These are phyloP conservation scores for Aureobasidium sp. DNA, from an alignment of 2,329 filamentous ascomycete genomes.

Conservation along the genomic window DNA sequence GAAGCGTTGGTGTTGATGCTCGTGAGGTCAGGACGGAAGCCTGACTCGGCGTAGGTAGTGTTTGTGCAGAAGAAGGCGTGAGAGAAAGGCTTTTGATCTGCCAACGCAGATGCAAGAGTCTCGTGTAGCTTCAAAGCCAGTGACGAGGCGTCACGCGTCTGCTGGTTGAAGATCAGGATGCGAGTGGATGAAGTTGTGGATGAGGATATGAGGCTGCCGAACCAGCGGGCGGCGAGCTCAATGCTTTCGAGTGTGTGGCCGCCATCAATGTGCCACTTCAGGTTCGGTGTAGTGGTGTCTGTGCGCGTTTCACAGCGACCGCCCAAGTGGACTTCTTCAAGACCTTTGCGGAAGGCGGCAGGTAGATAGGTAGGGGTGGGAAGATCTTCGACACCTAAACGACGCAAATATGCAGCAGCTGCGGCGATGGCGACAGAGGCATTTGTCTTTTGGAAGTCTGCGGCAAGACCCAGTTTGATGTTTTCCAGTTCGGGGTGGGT, in stretches of 20 bases:
- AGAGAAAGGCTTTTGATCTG: constrained; percentile 48
- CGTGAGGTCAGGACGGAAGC: constrained; percentile 57
- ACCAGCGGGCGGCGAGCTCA: constrained; percentile 69
- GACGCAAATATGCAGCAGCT: constrained; percentile 51
- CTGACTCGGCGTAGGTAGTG: constrained; percentile 53
- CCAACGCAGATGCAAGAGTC: constrained; percentile 41
- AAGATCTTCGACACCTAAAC: constrained; percentile 35
- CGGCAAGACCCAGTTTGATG: constrained; percentile 52
- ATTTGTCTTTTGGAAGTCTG: constrained; percentile 57
- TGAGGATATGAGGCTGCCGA: constrained; percentile 42
- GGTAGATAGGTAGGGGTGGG: constrained; percentile 46
- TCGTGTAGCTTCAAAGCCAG: constrained; percentile 58
- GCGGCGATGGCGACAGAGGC: constrained; percentile 54
- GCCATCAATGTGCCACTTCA: constrained; percentile 77
- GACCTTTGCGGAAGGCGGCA: constrained; percentile 53
- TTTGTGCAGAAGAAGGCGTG: constrained; percentile 79
- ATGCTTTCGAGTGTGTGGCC: constrained; percentile 85
- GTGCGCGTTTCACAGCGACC: constrained; percentile 69
- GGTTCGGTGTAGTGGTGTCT: constrained; percentile 40
- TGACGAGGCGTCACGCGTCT: constrained; percentile 66
- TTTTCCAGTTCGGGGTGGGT: constrained; percentile 41
- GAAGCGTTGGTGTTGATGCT: constrained; percentile 53
- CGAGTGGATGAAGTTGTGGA: constrained; percentile 34
- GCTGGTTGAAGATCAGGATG: constrained; percentile 84
- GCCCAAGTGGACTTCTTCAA: constrained; percentile 60